Evolutionary conservation across 2,329 filamentous ascomycete species (phyloP), one percentile per base, ranked within the genome.

Genomic region (Pestalotiopsis sp.): DNA sequence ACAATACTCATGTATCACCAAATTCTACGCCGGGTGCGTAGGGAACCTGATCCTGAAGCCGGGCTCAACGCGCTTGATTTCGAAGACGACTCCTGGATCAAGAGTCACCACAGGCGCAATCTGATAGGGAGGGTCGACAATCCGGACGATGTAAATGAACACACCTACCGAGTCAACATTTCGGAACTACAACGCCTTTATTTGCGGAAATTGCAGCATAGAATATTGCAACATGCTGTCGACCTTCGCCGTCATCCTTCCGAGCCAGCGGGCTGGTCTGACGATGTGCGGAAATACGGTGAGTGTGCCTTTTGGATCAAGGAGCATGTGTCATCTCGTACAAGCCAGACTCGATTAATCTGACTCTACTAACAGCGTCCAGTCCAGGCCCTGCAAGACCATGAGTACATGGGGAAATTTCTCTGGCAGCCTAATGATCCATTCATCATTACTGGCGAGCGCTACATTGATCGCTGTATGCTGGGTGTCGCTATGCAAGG

Each of bases 321-420:
- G 14, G 45, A 52, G 17, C 45, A 52, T 9, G 6, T 4, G 4
- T 23, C 12, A 39, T 12, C 5, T 20, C 14, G 20, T 13, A n/a
- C 11, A 25, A 12, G 13, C 23, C 27, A 38, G 3, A 62, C 7
- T n/a, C n/a, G 7, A 31, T 41, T 41, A 52, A 6, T 52, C 5
- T n/a, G 9, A n/a, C 45, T 9, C 9, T 52, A 17, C 45, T 52
- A 3, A 20, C n/a, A 9, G n/a, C n/a, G 1, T n/a, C 38, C 41
- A 63, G 72, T 72, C 25, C 38, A 71, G 41, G 72, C 72, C 9
- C 3, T 72, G 2, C 69, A 71, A 17, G 69, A 74, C 62, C 66
- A 72, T 13, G 72, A 73, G 14, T 74, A 70, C 61, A 74, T 74
- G 71, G 56, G 66, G 2, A 68, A 69, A 23, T 52, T n/a, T 62